Evolutionary conservation across 805 yeast genomes (phyloP).

Genomic region (Maudiozyma serrabonitensis): DNA sequence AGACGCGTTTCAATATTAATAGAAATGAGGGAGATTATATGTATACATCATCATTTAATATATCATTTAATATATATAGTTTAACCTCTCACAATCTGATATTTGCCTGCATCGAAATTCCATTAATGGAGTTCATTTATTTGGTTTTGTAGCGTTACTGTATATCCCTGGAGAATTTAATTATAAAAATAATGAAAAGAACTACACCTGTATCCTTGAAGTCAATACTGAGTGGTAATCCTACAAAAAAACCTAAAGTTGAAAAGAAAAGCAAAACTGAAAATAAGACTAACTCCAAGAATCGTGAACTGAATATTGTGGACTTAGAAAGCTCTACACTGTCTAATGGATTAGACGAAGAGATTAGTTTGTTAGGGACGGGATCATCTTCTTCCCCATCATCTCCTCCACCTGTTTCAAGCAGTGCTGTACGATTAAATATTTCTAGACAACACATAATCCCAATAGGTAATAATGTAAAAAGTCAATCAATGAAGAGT

Average conservation of each 20-base stretch:
- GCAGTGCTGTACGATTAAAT: not conserved
- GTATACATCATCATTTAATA: no score
- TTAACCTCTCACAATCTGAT: no score
- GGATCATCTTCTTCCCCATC: slow-evolving; percentile 7
- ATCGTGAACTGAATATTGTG: not conserved
- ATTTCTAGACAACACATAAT: slow-evolving; percentile 1
- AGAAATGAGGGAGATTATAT: no score
- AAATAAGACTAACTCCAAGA: not conserved
- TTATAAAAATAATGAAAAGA: slow-evolving; percentile 2
- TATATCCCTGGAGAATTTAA: no score
- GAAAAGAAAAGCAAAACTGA: not conserved
- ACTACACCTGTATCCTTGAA: slow-evolving; percentile 8
- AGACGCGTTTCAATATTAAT: no score
- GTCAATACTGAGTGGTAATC: slow-evolving; percentile 16
- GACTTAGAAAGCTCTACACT: not conserved
- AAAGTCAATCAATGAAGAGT: slow-evolving; percentile 11
- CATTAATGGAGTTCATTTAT: no score
- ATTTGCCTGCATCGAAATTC: no score
- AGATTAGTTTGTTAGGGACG: slow-evolving; percentile 2
- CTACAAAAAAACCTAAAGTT: slow-evolving; percentile 4
- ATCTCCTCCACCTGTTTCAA: not conserved
- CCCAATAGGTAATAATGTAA: slow-evolving; percentile 6
- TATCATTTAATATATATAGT: no score
- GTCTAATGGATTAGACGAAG: slow-evolving; percentile 1
- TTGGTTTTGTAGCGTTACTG: no score